Percentiles rank a stretch among this genome's conserved stretches.
Evolutionary conservation across 2,329 filamentous ascomycete genomes (phyloP).

Genomic region (Phialophora macrospora): DNA sequence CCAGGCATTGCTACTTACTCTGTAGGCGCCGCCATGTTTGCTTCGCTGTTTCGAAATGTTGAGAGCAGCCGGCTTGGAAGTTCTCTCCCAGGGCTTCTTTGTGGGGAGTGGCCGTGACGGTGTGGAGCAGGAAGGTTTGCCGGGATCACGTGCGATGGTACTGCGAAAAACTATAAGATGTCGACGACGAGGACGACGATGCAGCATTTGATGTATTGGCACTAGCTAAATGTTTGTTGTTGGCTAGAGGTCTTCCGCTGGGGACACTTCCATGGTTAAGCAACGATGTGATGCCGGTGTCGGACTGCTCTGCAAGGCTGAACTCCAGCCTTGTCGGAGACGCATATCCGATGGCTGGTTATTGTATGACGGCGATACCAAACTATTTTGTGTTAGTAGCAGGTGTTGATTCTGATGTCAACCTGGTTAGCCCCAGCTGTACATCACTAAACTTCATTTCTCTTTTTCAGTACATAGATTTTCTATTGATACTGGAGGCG

Average conservation of each 20-base stretch:
- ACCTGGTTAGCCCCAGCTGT: background rate
- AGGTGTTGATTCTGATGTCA: background rate
- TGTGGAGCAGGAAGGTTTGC: constrained; percentile 14
- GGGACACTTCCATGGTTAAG: background rate
- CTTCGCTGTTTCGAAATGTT: constrained; percentile 87
- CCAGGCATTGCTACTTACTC: constrained; percentile 15
- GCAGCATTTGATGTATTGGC: background rate
- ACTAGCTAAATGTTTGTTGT: background rate
- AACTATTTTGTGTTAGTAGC: background rate
- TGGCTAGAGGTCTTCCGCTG: background rate
- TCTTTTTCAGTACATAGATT: constrained; percentile 18
- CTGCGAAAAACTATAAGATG: background rate
- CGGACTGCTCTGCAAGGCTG: constrained; percentile 5
- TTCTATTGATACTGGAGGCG: background rate
- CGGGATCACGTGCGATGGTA: constrained; percentile 16
- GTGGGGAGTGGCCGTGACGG: constrained; percentile 27
- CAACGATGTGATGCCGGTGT: background rate
- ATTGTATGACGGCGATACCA: background rate
- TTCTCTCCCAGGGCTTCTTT: constrained; percentile 11
- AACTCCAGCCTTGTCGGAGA: constrained; percentile 18
- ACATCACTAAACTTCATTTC: background rate
- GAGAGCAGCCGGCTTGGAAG: constrained; percentile 46
- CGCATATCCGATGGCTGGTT: background rate
- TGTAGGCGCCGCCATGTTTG: constrained; percentile 53
- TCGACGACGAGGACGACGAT: background rate